Base-by-base conservation (phyloP, 805 yeast species). In the Candida boidinii region DNA sequence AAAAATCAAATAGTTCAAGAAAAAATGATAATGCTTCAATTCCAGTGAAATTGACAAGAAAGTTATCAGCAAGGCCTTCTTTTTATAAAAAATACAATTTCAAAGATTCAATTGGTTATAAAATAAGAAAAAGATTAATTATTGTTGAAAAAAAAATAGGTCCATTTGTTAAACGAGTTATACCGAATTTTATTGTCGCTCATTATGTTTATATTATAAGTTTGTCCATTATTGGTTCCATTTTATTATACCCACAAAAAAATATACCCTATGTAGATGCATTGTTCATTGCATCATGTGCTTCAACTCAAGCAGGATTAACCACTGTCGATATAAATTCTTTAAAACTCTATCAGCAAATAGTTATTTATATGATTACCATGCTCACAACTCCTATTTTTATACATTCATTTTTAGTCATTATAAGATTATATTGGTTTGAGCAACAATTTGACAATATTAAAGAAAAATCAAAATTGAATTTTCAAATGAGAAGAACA, bases 271-370 rank as follows among this genome's bases (percentile, higher is more conserved):
- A 90, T 53, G 79, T 84, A 28, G 97, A 92, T 60, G 75, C 81
- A 2, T 58, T 92, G 22, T 84, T 90, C 53, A 61, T 84, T 35
- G 70, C 87, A 1, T 62, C 78, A 9, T 90, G 94, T 9, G 76
- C 92, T 0, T 59, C 79, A 2, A 86, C 97, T 2, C 96, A 90
- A 51, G 94, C 96, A 0, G 99, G 99, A 1, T 60, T 92, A 35
- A 87, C 86, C 51, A 80, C 96, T 0, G 64, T 84, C 17, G 74
- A 86, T 45, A 42, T 79, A 24, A 85, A 85, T 51, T 56, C 62
- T 0, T 43, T 88, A 36, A 57, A 66, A 0, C 53, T 82, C 28
- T 90, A 79, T 58, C 98, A 92, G 55, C 97, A 90, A 51, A 70
- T 87, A 12, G 63, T 70, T 8, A 55, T 90, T 3, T 85, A 79